Conservation (phyloP, 2,329 filamentous ascomycete species). For the Diaporthe caulivora region DNA sequence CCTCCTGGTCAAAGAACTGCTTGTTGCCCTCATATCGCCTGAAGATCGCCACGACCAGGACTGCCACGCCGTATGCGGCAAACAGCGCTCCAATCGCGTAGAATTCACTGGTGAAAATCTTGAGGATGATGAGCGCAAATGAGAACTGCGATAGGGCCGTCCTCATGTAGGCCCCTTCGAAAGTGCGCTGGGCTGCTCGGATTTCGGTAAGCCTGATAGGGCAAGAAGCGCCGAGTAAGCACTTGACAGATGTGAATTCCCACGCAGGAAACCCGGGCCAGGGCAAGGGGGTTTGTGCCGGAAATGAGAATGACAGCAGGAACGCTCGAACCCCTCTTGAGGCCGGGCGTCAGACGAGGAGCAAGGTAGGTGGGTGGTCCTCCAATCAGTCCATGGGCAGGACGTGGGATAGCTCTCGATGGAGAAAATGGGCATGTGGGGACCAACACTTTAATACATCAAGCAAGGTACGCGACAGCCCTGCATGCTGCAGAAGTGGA, state of each 20-base stretch:
- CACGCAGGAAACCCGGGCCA: slow-evolving; percentile 8
- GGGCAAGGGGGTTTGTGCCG: neutral
- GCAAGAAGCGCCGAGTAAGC: slow-evolving; percentile 29
- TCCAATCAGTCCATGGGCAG: slow-evolving; percentile 9
- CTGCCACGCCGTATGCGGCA: slow-evolving; percentile 87
- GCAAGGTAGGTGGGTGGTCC: neutral
- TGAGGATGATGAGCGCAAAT: slow-evolving; percentile 92
- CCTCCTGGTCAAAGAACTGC: slow-evolving; percentile 84
- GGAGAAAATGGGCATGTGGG: neutral
- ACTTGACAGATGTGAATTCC: slow-evolving; percentile 14
- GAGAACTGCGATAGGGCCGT: slow-evolving; percentile 96
- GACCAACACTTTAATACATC: neutral
- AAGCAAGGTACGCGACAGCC: slow-evolving; percentile 17
- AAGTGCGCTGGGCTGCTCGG: slow-evolving; percentile 93
- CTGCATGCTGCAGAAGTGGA: slow-evolving; percentile 18
- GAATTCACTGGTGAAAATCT: slow-evolving; percentile 97
- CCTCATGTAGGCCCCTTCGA: slow-evolving; percentile 96
- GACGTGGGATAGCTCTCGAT: neutral
- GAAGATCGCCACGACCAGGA: slow-evolving; percentile 86
- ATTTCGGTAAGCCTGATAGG: slow-evolving; percentile 84
- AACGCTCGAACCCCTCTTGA: neutral
- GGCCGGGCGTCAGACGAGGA: neutral
- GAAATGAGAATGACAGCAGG: slow-evolving; percentile 3
- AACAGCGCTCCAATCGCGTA: slow-evolving; percentile 97
- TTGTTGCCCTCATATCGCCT: slow-evolving; percentile 91